phyloP scores from a whole-genome alignment of 2,329 filamentous ascomycete genomes.

The Xylaria sp. region DNA sequence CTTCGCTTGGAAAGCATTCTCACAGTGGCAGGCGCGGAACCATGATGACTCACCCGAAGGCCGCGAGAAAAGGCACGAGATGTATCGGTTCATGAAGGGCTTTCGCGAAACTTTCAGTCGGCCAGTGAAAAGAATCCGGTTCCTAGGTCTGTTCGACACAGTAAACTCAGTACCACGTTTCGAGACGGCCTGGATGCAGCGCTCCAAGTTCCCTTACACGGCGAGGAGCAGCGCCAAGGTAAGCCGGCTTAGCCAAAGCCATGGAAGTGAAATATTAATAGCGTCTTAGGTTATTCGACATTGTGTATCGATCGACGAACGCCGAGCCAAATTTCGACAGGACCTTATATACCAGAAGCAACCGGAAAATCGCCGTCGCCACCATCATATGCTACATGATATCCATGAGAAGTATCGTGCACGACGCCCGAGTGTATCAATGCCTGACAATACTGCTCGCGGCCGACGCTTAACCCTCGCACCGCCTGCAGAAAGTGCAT shows the following conservation, averaged over 20 bases:
- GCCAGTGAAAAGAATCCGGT: slow-evolving; percentile 77
- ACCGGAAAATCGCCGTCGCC: slow-evolving; percentile 39
- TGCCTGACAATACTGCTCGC: slow-evolving; percentile 24
- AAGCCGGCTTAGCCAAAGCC: slow-evolving; percentile 12
- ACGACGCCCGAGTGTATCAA: slow-evolving; percentile 33
- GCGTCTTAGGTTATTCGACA: slow-evolving; percentile 67
- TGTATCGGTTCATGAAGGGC: slow-evolving; percentile 79
- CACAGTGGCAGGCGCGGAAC: slow-evolving; percentile 74
- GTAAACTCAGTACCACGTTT: slow-evolving; percentile 84
- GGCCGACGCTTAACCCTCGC: slow-evolving; percentile 39
- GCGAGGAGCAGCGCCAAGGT: slow-evolving; percentile 64
- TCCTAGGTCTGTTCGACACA: slow-evolving; percentile 83
- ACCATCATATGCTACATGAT: slow-evolving; percentile 39
- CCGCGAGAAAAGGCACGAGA: slow-evolving; percentile 64
- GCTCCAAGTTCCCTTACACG: slow-evolving; percentile 79
- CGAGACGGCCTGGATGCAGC: slow-evolving; percentile 80
- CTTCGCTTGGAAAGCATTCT: slow-evolving; percentile 86
- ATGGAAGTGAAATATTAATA: slow-evolving; percentile 11
- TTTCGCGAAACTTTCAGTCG: slow-evolving; percentile 85
- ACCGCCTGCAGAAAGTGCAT: slow-evolving; percentile 46
- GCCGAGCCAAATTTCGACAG: slow-evolving; percentile 77
- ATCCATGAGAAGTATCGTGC: slow-evolving; percentile 53
- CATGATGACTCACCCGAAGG: slow-evolving; percentile 57
- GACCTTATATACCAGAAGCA: slow-evolving; percentile 70
- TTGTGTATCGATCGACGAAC: slow-evolving; percentile 76